phyloP scores from a whole-genome alignment of 768 basidiomycete species.

The Leccinum disarticulatum region DNA sequence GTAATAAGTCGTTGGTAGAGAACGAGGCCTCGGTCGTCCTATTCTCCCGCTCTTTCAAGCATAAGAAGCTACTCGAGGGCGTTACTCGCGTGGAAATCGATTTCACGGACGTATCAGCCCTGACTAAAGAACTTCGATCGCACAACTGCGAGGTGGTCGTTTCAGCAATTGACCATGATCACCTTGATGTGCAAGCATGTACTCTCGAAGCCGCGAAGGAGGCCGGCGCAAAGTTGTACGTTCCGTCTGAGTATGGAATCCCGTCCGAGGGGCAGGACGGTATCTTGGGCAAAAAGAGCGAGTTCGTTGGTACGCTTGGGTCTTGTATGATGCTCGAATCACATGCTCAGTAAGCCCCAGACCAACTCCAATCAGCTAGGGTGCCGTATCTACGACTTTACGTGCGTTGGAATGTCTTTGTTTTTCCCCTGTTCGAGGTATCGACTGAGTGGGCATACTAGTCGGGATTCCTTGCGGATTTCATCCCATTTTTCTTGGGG shows the following conservation, averaged over 20 bases:
- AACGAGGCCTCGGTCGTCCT: conserved; percentile 14
- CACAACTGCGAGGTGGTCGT: conserved; percentile 29
- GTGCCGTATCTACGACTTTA: conserved; percentile 23
- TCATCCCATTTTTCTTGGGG: conserved; percentile 26
- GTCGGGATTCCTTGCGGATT: conserved; percentile 25
- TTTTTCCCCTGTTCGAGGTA: background rate
- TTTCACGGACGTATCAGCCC: conserved; percentile 9
- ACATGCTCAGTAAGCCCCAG: background rate
- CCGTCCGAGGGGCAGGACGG: conserved; percentile 24
- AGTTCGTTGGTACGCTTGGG: conserved; percentile 14
- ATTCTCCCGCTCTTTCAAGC: conserved; percentile 13
- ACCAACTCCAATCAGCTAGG: conserved; percentile 13
- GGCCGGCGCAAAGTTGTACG: conserved; percentile 28
- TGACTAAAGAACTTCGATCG: conserved; percentile 13
- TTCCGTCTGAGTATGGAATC: conserved; percentile 32
- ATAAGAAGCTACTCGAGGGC: conserved; percentile 11
- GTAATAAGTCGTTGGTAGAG: conserved; percentile 11
- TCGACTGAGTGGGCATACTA: conserved; percentile 3
- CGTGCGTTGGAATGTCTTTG: conserved; percentile 10
- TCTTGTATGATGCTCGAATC: background rate
- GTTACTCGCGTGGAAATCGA: conserved; percentile 12
- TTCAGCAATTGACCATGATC: conserved; percentile 23
- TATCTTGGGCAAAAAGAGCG: conserved; percentile 16
- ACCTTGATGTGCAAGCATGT: conserved; percentile 20
- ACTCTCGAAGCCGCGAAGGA: conserved; percentile 31